These are phyloP conservation scores for Aspergillus alliaceus DNA, from an alignment of 2,329 filamentous ascomycete genomes.

Conservation along the genomic window DNA sequence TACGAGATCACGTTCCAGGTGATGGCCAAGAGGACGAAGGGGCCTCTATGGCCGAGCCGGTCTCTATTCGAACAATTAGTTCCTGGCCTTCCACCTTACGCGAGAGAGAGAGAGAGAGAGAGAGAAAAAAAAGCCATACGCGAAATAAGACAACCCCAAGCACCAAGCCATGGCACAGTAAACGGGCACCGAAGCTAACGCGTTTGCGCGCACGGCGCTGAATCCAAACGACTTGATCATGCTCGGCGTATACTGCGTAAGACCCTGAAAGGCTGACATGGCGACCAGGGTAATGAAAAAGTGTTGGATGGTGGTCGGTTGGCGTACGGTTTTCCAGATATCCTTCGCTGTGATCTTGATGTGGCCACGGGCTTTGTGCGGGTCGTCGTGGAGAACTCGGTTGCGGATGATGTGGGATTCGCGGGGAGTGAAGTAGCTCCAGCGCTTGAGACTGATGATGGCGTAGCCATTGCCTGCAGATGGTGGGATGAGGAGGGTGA, in stretches of 20 bases:
- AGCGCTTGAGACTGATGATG: not conserved
- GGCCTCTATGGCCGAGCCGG: slow-evolving; percentile 33
- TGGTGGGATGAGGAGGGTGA: not conserved
- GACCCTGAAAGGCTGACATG: not conserved
- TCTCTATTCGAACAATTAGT: slow-evolving; percentile 21
- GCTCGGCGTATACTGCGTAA: slow-evolving; percentile 8
- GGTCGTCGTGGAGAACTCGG: slow-evolving; percentile 13
- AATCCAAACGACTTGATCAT: slow-evolving; percentile 15
- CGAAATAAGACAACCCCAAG: slow-evolving; percentile 6
- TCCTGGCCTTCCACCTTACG: too few relatives aligned
- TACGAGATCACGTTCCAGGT: slow-evolving; percentile 43
- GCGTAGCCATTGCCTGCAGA: not conserved
- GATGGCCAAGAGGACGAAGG: slow-evolving; percentile 34
- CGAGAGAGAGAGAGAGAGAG: too few relatives aligned
- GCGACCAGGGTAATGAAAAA: slow-evolving; percentile 11
- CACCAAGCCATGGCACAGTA: slow-evolving; percentile 6
- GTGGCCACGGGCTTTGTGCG: slow-evolving; percentile 7
- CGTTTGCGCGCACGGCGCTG: slow-evolving; percentile 6
- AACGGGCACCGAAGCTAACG: slow-evolving; percentile 8
- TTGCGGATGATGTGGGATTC: slow-evolving; percentile 13
- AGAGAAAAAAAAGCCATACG: not conserved
- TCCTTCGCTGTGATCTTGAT: not conserved
- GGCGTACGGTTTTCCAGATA: slow-evolving; percentile 1
- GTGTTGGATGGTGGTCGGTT: slow-evolving; percentile 11
- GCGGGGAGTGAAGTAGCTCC: slow-evolving; percentile 6